phyloP scores from a whole-genome alignment of 768 basidiomycete species.

The Trichaptum fuscoviolaceum region DNA sequence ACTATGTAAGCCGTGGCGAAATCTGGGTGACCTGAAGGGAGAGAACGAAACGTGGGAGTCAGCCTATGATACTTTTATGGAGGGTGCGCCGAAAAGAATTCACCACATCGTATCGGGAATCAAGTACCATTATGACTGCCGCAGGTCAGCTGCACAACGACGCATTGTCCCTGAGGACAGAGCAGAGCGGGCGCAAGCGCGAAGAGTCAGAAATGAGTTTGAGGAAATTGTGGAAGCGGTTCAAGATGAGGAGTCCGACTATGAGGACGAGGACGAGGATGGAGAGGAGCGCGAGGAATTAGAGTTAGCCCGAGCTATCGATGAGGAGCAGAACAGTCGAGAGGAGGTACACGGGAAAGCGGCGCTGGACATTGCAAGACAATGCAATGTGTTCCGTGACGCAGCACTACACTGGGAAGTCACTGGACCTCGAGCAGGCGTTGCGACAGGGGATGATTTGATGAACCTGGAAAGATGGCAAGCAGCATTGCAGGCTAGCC shows the following conservation, averaged over 20 bases:
- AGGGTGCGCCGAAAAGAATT: neutral
- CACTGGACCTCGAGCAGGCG: neutral
- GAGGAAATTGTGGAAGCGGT: neutral
- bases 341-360: slow-evolving; percentile 1
- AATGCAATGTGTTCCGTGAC: neutral
- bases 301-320: neutral
- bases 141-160: slow-evolving; percentile 10
- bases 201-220: slow-evolving; percentile 6
- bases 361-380: neutral
- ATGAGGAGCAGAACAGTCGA: neutral
- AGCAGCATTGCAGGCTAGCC: neutral
- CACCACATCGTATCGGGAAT: slow-evolving; percentile 22
- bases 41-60: slow-evolving; percentile 17
- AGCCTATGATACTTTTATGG: slow-evolving; percentile 18
- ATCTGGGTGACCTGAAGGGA: slow-evolving; percentile 22
- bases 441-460: slow-evolving; percentile 1
- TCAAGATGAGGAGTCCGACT: neutral
- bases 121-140: slow-evolving; percentile 31
- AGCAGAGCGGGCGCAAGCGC: neutral
- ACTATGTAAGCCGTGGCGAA: slow-evolving; percentile 32
- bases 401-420: neutral
- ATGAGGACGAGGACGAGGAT: neutral
- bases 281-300: neutral
- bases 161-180: neutral
- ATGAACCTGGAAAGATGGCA: neutral